Evolutionary conservation across 805 yeast species (phyloP), one percentile per base, ranked within the genome.

Genomic region (Candida wancherniae): DNA sequence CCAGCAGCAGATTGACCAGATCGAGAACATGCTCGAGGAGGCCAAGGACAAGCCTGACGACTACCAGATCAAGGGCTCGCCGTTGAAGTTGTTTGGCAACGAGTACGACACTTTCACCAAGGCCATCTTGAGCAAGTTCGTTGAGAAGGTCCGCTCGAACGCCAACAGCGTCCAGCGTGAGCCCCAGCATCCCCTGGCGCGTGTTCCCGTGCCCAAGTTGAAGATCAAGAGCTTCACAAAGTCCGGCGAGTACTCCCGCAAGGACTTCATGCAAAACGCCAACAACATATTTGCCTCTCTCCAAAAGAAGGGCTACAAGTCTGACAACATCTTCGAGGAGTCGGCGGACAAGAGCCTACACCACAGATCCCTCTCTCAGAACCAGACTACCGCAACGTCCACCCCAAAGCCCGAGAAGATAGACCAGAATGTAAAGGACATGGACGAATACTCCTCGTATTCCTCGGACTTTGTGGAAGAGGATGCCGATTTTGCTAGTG

Each of bases 81-180:
- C 71, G 1, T 50, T 65, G 26, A 65, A 65, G 36, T 45, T 65
- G 10, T 65, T 60, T 36, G 55, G 58, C 6, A 54, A 50, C 28
- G 52, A 61, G 19, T 65, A 65, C 38, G 61, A 65, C 39, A 65
- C 71, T 0, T 65, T 51, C 33, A 65, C 71, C 8, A 60, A 61
- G 30, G 62, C 45, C 4, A 29, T 42, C 7, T 40, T 44, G 26
- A 33, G 33, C n/a, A 34, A 31, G 19, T 37, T 44, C 19, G 47
- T 44, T 21, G 46, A 44, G 11, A 39, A 42, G 15, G 48, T 44
- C 21, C 36, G 46, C 5, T 37, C 40, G 10, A 39, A 36, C 10
- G 44, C 42, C 21, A 37, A 33, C 25, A 42, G 39, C 20, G 37
- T 36, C 46, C 24, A 53, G 25, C 19, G 39, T 11, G 26, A 25